Percentiles rank a stretch among this genome's conserved stretches.
phyloP scores from a whole-genome alignment of 2,329 filamentous ascomycete genomes.

The Gyromitra esculenta region DNA sequence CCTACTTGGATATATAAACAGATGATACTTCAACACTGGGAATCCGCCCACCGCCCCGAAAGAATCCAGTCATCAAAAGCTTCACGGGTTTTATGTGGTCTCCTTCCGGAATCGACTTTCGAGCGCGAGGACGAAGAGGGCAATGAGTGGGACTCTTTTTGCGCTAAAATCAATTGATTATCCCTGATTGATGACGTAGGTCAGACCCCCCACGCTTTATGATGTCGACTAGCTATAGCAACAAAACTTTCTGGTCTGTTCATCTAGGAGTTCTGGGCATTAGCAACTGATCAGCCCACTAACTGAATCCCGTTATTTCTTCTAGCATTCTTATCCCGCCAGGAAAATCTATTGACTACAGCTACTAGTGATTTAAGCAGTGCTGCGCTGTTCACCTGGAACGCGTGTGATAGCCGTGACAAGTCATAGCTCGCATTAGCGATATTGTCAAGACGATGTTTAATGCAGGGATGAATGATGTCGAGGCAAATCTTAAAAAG shows the following conservation, averaged over 20 bases:
- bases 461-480: neutral
- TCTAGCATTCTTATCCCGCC: slow-evolving; percentile 3
- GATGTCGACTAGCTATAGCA: neutral
- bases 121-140: no score
- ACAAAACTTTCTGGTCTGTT: neutral
- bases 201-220: slow-evolving; percentile 10
- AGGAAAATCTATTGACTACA: neutral
- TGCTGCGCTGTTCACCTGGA: slow-evolving; percentile 4
- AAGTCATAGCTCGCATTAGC: neutral
- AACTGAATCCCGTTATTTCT: slow-evolving; percentile 7
- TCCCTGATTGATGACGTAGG: slow-evolving; percentile 2
- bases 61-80: no score
- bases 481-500: neutral
- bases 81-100: no score
- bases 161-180: no score
- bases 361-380: neutral
- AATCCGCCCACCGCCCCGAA: no score
- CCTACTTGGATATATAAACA: no score
- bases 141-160: no score
- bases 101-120: no score
- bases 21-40: no score
- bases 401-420: neutral
- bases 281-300: slow-evolving; percentile 1
- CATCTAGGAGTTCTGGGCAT: slow-evolving; percentile 18
- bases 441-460: neutral